Base-by-base conservation (phyloP, 2,329 filamentous ascomycete species). In the Emmonsiellopsis sp. region DNA sequence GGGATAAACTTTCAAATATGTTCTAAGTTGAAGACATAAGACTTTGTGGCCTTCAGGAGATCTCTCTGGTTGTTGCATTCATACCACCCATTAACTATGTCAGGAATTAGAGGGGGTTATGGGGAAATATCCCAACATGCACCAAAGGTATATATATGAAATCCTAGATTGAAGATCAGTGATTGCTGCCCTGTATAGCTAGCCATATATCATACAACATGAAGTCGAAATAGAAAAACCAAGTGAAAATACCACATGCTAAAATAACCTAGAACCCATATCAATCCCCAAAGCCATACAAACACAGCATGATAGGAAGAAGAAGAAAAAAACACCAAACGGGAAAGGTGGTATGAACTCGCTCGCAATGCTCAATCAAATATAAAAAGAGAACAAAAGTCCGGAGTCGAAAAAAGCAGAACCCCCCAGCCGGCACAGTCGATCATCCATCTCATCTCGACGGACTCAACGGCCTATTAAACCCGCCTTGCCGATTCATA, bases 401-500 rank as follows among this genome's bases (percentile, higher is more conserved):
- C 7, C 11, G 2, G 30, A 15, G 11, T 7, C 16, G 7, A 43
- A 26, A 40, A 31, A 13, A 15, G 11, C 13, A 26, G 20, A 26
- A 26, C 20, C 20, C 5, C 20, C 20, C 20, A n/a, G 20, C 20
- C 20, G 5, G 20, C 20, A 3, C 20, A 26, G 20, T 26, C 20
- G 5, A 26, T 26, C 20, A 26, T 35, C 16, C 10, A 42, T 35
- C 13, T 67, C 57, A 70, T 61, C 71, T 66, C 48, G 67, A 67
- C 31, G 74, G 74, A 63, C 74, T 76, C 59, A 77, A 67, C 31
- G 75, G 74, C 57, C 74, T 64, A 60, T 77, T 77, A 65, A 77
- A 77, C 52, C 75, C 75, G 54, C 74, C 74, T 32, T 68, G 59
- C 58, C 75, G 74, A 58, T 76, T 78, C 83, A 98, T 98, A 71